Base-by-base conservation (phyloP, 2,329 filamentous ascomycete genomes). In the Bipolaris victoriae region DNA sequence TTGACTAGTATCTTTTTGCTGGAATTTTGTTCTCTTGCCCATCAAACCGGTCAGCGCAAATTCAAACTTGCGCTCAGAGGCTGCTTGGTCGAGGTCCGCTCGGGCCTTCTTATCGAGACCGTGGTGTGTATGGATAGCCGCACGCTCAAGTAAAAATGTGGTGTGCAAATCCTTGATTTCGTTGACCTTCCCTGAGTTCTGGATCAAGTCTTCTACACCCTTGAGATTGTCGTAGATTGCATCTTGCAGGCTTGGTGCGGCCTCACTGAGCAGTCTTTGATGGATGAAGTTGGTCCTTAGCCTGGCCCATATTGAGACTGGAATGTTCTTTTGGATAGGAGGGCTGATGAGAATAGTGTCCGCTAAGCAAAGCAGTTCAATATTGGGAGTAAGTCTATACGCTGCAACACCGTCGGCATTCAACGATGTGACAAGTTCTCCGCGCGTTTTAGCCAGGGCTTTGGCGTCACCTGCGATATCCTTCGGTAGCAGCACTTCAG, bases 1-100 rank as follows among this genome's bases (percentile, higher is more conserved):
- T 75, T 99, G 95, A 67, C 92, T 97, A 60, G 88, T 88, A 67
- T 88, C 89, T 58, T 87, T 90, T 69, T 92, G 84, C 75, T 96
- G 91, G 55, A 88, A 96, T 65, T 85, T 89, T 1, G 91, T 96
- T 58, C 90, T 82, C 78, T 92, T 98, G 15, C 95, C 95, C 64
- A 99, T 77, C 20, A 91, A 86, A 36, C 95, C 95, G 0, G 92
- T 96, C 53, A 99, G 76, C 0, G 88, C 89, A 76, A 96, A 98
- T 16, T 86, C 82, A 57, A 99, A 91, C 0, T 86, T 84, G n/a
- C 88, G 88, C 35, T 85, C 78, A 43, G 79, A 78, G 0, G 88
- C 84, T 0, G 93, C 93, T 55, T 85, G 79, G 22, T 88, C 83
- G 5, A 99, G 78, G 60, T 90, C 88, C 46, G 87, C 82, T 60